Evolutionary conservation across 768 basidiomycete genomes (phyloP).

Genomic region (Boletus bicolor): DNA sequence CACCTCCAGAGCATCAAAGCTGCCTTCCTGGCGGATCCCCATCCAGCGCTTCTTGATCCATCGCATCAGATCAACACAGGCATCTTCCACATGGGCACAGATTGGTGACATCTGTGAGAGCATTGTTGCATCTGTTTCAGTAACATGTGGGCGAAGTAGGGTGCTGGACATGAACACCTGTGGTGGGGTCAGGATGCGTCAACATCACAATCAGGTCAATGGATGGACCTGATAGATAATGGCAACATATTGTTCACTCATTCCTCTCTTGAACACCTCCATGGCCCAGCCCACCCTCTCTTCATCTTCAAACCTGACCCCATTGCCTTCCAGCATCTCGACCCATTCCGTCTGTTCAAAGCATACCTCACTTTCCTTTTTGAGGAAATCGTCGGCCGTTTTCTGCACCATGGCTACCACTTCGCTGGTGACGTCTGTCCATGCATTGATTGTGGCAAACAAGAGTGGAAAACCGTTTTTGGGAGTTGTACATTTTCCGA

Average conservation of each 20-base stretch:
- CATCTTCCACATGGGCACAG: constrained; percentile 69
- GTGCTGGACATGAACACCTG: constrained; percentile 72
- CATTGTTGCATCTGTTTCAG: constrained; percentile 55
- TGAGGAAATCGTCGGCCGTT: constrained; percentile 58
- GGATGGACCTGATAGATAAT: constrained; percentile 69
- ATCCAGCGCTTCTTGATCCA: constrained; percentile 83
- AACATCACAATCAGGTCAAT: background rate
- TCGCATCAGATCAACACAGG: constrained; percentile 38
- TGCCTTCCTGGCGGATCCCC: constrained; percentile 64
- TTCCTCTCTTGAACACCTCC: constrained; percentile 56
- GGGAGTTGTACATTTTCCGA: too few relatives aligned
- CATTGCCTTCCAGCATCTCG: constrained; percentile 70
- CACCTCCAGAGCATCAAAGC: constrained; percentile 76
- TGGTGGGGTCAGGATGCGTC: background rate
- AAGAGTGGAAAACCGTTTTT: too few relatives aligned
- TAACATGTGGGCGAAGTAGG: constrained; percentile 62
- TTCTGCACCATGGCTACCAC: constrained; percentile 35
- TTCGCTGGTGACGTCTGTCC: too few relatives aligned
- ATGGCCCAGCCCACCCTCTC: constrained; percentile 79
- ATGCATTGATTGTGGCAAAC: too few relatives aligned
- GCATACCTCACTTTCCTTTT: constrained; percentile 55
- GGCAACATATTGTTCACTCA: constrained; percentile 62
- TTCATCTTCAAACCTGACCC: constrained; percentile 68
- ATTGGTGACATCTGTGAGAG: constrained; percentile 68
- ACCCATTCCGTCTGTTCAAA: constrained; percentile 70